Percentiles rank a stretch among this genome's conserved stretches.
These are phyloP conservation scores for Fusarium pseudocircinatum DNA, from an alignment of 2,329 filamentous ascomycete species.

Conservation along the genomic window DNA sequence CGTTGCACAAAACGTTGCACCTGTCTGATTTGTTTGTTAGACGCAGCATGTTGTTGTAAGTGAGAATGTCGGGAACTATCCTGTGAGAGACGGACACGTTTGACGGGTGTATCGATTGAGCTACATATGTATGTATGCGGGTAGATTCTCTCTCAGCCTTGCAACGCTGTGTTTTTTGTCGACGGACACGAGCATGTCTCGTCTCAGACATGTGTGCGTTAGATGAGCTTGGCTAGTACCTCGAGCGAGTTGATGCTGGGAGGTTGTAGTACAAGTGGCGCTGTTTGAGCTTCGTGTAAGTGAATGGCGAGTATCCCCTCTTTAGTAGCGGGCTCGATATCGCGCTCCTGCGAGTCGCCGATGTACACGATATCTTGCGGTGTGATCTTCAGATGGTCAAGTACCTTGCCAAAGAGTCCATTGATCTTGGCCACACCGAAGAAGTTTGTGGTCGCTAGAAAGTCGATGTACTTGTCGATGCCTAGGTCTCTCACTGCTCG, in stretches of 20 bases:
- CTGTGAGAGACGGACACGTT: slow-evolving; percentile 26
- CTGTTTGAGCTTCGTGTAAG: slow-evolving; percentile 25
- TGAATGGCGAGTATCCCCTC: slow-evolving; percentile 45
- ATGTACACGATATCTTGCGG: slow-evolving; percentile 43
- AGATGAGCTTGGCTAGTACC: slow-evolving; percentile 10
- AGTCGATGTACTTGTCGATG: slow-evolving; percentile 41
- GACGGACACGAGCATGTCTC: slow-evolving; percentile 2
- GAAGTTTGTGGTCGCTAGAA: slow-evolving; percentile 46
- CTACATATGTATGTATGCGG: background rate
- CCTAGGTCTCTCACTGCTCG: slow-evolving; percentile 48
- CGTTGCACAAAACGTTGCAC: slow-evolving; percentile 13
- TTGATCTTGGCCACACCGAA: slow-evolving; percentile 44
- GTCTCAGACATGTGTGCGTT: background rate
- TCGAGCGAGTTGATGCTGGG: slow-evolving; percentile 27
- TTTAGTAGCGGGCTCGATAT: slow-evolving; percentile 42
- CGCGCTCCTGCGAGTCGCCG: slow-evolving; percentile 45
- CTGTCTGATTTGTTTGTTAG: slow-evolving; percentile 18
- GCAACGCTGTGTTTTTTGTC: slow-evolving; percentile 1
- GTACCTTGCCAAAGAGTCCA: slow-evolving; percentile 42
- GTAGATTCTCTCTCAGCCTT: slow-evolving; percentile 9
- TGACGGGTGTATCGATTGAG: slow-evolving; percentile 20
- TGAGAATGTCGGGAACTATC: background rate
- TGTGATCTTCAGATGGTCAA: slow-evolving; percentile 40
- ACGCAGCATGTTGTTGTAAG: background rate
- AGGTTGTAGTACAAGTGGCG: slow-evolving; percentile 5